These are phyloP conservation scores for Ceratocystis harringtonii DNA, from an alignment of 2,329 filamentous ascomycete genomes.

Conservation along the genomic window DNA sequence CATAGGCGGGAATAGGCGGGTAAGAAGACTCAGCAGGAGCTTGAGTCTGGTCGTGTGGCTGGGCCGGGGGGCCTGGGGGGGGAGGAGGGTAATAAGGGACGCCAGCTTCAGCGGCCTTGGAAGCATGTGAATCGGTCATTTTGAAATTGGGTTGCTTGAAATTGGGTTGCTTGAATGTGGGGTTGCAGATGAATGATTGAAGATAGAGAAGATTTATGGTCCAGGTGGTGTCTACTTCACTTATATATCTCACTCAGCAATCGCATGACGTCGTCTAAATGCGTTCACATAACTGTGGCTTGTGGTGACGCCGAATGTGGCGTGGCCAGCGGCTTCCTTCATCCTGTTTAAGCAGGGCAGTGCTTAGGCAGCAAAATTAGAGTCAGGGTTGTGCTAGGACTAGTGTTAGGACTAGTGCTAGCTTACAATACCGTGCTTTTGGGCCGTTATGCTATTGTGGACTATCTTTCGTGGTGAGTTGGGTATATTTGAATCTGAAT, in stretches of 20 bases:
- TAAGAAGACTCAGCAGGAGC: conserved; percentile 13
- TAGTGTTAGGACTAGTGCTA: background rate
- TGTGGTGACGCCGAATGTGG: background rate
- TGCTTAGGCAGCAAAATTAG: background rate
- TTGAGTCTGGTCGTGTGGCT: conserved; percentile 8
- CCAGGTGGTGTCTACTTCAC: background rate
- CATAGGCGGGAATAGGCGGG: conserved; percentile 9
- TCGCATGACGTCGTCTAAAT: background rate
- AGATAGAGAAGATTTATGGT: no score
- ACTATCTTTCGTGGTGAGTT: no score
- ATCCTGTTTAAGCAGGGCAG: background rate
- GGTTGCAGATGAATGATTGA: background rate
- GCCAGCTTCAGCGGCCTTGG: conserved; percentile 12
- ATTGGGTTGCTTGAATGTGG: background rate
- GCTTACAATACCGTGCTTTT: background rate
- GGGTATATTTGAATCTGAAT: no score
- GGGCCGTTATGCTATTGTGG: no score
- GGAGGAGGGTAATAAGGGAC: conserved; percentile 17
- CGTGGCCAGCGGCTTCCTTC: background rate
- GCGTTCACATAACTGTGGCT: background rate
- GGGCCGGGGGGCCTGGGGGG: conserved; percentile 11
- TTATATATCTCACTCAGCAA: conserved; percentile 1
- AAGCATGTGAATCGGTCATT: conserved; percentile 9
- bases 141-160: background rate
- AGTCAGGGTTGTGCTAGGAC: background rate